Evolutionary conservation across 495 filamentous ascomycete species (phyloP), one percentile per base, ranked within the genome.

Genomic region (Oidiodendron maius): DNA sequence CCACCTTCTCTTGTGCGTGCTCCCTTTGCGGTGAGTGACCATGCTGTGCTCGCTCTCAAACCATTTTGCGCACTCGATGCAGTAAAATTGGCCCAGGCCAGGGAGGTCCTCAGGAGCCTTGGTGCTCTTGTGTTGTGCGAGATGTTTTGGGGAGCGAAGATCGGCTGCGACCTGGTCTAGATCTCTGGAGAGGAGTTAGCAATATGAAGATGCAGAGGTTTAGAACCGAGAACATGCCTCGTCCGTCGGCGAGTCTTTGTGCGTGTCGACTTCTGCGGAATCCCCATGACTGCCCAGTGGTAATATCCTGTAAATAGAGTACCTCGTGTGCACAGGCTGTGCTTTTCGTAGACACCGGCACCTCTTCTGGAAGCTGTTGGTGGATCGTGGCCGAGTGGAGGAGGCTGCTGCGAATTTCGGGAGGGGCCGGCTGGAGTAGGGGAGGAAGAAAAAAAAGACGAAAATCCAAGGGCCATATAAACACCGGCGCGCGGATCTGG

Each of bases 41-140:
- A 95, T 69, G 58, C 83, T 93, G 56, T 79, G 66, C 42, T 94
- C 89, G 45, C 81, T 84, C 67, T 96, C 93, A 64, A 91, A 96
- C 83, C 86, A 96, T 70, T 95, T 96, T 32, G 90, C 82, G 60
- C 91, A 98, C 68, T 95, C 87, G n/a, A 85, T 72, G 64, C 91
- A 98, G 63, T 95, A 96, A 53, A 78, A 83, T 59, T 74, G 69
- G 4, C 91, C 91, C 22, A 96, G 70, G 0, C 81, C 91, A 5
- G 91, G 93, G 13, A 93, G 76, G 56, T 96, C 91, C 61, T 95
- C 91, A 16, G 76, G 68, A 21, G 86, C 83, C 57, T 95, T 91
- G 38, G 82, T 73, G 24, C 79, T 77, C 58, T 89, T 87, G 73
- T 82, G 84, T 41, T 86, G 77, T 32, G 75, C 67, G 20, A 98